These are phyloP conservation scores for Botryotinia calthae DNA, from an alignment of 2,329 filamentous ascomycete genomes.

Conservation along the genomic window DNA sequence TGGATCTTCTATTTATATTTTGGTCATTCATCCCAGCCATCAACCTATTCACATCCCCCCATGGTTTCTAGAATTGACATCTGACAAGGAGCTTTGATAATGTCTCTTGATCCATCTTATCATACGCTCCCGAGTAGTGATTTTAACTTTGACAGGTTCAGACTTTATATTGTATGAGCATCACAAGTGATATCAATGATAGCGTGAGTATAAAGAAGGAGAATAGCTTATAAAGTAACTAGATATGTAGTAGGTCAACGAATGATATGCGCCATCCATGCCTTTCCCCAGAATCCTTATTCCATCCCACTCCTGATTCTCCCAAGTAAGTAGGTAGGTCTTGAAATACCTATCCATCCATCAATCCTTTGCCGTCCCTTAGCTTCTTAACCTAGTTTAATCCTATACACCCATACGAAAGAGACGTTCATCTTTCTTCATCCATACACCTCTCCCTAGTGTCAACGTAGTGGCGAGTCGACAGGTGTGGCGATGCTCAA, in stretches of 20 bases:
- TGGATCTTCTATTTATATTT: neutral
- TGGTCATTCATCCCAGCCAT: neutral
- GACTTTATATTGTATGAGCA: neutral
- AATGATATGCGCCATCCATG: conserved; percentile 36
- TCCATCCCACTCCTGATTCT: neutral
- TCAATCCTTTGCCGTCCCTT: conserved; percentile 3
- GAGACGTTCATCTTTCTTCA: neutral
- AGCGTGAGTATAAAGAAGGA: neutral
- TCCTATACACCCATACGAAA: conserved; percentile 29
- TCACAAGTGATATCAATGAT: neutral
- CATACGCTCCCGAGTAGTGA: neutral
- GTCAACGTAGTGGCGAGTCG: neutral
- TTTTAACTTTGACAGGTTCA: neutral
- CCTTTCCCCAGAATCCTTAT: conserved; percentile 25
- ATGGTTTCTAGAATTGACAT: neutral
- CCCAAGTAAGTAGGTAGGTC: neutral
- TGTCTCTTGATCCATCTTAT: neutral
- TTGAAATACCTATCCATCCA: neutral
- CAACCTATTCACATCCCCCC: neutral
- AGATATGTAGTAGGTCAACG: conserved; percentile 23
- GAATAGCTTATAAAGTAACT: neutral
- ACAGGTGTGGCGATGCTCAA: conserved; percentile 9
- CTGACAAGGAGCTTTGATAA: neutral
- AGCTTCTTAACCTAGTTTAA: conserved; percentile 14
- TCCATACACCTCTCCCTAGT: conserved; percentile 8